Conservation (phyloP, 2,329 filamentous ascomycete genomes). For the Teratosphaeriaceae sp. region DNA sequence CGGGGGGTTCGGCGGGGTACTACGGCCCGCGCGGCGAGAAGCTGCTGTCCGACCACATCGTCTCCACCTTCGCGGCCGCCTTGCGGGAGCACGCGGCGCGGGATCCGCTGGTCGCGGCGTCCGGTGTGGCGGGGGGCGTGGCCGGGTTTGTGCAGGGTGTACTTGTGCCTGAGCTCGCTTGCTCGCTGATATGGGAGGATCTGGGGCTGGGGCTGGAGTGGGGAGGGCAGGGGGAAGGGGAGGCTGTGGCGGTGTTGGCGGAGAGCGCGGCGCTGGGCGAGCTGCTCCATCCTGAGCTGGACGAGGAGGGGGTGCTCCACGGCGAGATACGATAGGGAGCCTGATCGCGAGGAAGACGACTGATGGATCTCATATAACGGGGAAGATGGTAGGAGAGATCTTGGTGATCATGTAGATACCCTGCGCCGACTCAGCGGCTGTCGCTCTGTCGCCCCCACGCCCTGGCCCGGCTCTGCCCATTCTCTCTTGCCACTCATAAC, state of each 20-base stretch:
- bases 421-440: background rate
- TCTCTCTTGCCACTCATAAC: no score
- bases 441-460: no score
- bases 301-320: no score
- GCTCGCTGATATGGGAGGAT: constrained; percentile 30
- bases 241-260: constrained; percentile 20
- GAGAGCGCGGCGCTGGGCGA: constrained; percentile 29
- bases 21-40: constrained; percentile 31
- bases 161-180: constrained; percentile 31
- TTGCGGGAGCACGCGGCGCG: constrained; percentile 22
- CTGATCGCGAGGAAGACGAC: constrained; percentile 10
- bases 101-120: constrained; percentile 25
- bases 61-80: constrained; percentile 19
- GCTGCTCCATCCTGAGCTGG: constrained; percentile 24
- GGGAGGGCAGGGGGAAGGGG: constrained; percentile 11
- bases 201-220: constrained; percentile 16
- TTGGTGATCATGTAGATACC: background rate
- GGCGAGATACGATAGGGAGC: background rate
- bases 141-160: constrained; percentile 31
- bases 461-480: no score
- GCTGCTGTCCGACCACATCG: constrained; percentile 31
- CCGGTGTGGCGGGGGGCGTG: constrained; percentile 28
- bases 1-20: constrained; percentile 24
- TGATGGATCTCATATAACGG: constrained; percentile 6
- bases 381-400: background rate